A percentile compares a stretch with the other conserved stretches of the same genome.
These are phyloP conservation scores for Pulveroboletus sp. DNA, from an alignment of 768 basidiomycete species.

Conservation along the genomic window DNA sequence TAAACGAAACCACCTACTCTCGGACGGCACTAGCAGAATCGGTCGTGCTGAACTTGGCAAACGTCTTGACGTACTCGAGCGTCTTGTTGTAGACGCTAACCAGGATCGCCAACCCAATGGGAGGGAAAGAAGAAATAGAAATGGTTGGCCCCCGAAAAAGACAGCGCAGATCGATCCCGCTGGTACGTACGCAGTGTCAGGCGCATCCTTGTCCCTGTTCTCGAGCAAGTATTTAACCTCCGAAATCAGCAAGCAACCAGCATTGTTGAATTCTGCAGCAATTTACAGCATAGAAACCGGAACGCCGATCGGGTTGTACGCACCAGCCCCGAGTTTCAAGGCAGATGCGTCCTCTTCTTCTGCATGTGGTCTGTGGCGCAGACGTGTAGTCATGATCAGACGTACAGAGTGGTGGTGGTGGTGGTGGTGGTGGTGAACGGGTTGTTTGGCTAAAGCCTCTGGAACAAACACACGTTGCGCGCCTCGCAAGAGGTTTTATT, in stretches of 20 bases:
- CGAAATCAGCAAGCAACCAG: conserved; percentile 84
- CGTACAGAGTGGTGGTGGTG: conserved; percentile 47
- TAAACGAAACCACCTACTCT: conserved; percentile 52
- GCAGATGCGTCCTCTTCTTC: conserved; percentile 87
- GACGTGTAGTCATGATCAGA: conserved; percentile 50
- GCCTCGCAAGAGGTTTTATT: conserved; percentile 22
- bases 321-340: conserved; percentile 76
- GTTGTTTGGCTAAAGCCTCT: conserved; percentile 33
- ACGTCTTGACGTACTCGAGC: conserved; percentile 85
- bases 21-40: conserved; percentile 83
- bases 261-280: conserved; percentile 78
- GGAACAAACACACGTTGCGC: conserved; percentile 22
- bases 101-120: background rate
- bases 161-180: background rate
- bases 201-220: conserved; percentile 81
- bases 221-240: conserved; percentile 90
- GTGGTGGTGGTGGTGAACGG: conserved; percentile 35
- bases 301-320: background rate
- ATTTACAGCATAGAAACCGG: background rate
- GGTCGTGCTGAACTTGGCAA: conserved; percentile 84
- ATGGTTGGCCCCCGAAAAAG: background rate
- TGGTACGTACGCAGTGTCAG: conserved; percentile 69
- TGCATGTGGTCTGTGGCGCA: conserved; percentile 57
- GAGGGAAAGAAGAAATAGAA: background rate
- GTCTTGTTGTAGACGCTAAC: conserved; percentile 89